Percentiles rank a stretch among this genome's conserved stretches.
These are phyloP conservation scores for Lophiostoma macrostomum DNA, from an alignment of 495 filamentous ascomycete species.

Conservation along the genomic window DNA sequence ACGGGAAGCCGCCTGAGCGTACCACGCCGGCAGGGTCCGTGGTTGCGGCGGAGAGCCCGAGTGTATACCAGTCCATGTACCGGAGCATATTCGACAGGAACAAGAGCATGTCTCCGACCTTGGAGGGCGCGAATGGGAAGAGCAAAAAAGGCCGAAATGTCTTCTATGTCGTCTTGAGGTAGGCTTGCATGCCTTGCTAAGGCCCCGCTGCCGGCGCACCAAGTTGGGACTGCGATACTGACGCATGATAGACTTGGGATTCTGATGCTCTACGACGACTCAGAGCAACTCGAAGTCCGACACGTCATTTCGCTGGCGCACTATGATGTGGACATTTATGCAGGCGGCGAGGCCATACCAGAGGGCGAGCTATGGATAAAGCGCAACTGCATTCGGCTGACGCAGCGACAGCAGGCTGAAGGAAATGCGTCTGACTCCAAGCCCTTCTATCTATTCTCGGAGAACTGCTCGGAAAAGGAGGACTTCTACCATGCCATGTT, in stretches of 20 bases:
- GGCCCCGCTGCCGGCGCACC: too few relatives aligned
- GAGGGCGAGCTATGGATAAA: constrained; percentile 95
- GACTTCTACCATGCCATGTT: constrained; percentile 96
- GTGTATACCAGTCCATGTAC: constrained; percentile 98
- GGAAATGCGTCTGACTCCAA: constrained; percentile 58
- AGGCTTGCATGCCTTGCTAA: too few relatives aligned
- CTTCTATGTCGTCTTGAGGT: constrained; percentile 92
- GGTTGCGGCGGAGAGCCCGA: constrained; percentile 72
- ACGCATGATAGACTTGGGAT: constrained; percentile 80
- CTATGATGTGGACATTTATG: constrained; percentile 81
- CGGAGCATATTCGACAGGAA: constrained; percentile 91
- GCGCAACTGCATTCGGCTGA: constrained; percentile 86
- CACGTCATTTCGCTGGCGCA: constrained; percentile 91
- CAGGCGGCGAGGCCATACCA: constrained; percentile 69
- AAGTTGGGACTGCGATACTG: too few relatives aligned
- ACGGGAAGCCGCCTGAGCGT: constrained; percentile 87
- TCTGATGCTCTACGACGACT: constrained; percentile 94
- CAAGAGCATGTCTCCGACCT: constrained; percentile 42
- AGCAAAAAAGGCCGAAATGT: constrained; percentile 78
- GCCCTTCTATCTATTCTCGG: constrained; percentile 91
- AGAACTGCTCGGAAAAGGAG: constrained; percentile 92
- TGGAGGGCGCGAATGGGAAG: constrained; percentile 55
- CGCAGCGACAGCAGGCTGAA: constrained; percentile 53
- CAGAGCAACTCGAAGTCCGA: constrained; percentile 83
- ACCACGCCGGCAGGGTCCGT: constrained; percentile 74